These are phyloP conservation scores for Akanthomyces muscarius DNA, from an alignment of 2,329 filamentous ascomycete species.

Conservation along the genomic window DNA sequence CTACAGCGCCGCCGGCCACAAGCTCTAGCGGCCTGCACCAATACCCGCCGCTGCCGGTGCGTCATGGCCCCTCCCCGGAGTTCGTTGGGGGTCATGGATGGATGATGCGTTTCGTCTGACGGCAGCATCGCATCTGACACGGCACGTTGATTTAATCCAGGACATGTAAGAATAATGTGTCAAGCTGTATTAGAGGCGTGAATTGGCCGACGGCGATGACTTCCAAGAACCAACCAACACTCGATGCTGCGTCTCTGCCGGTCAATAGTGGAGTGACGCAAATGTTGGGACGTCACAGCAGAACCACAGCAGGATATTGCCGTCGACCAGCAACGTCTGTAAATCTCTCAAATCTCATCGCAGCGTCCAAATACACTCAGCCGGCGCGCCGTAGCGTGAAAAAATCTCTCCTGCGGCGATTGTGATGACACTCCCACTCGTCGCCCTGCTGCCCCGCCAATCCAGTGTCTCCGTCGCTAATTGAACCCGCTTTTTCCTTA, in stretches of 20 bases:
- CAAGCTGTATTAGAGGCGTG: neutral
- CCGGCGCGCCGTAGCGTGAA: conserved; percentile 4
- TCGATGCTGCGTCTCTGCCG: neutral
- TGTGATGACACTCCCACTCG: conserved; percentile 13
- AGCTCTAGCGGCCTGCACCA: neutral
- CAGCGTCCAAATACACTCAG: conserved; percentile 1
- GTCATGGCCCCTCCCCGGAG: conserved; percentile 8
- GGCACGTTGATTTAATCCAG: neutral
- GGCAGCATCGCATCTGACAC: conserved; percentile 11
- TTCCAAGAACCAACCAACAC: neutral
- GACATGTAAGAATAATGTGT: conserved; percentile 14
- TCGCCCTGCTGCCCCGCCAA: conserved; percentile 13
- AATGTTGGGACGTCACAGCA: conserved; percentile 2
- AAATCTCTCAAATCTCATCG: conserved; percentile 5
- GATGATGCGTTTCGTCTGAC: conserved; percentile 15
- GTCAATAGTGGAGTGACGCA: conserved; percentile 6
- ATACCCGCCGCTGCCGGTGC: neutral
- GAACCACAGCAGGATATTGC: neutral
- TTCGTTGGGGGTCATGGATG: neutral
- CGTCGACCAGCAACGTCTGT: neutral
- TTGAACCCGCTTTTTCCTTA: conserved; percentile 17
- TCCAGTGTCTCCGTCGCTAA: conserved; percentile 8
- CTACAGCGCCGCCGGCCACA: neutral
- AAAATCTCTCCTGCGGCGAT: conserved; percentile 2
- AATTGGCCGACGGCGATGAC: neutral